phyloP scores from a whole-genome alignment of 345 rosid species.

The Murraya koenigii region DNA sequence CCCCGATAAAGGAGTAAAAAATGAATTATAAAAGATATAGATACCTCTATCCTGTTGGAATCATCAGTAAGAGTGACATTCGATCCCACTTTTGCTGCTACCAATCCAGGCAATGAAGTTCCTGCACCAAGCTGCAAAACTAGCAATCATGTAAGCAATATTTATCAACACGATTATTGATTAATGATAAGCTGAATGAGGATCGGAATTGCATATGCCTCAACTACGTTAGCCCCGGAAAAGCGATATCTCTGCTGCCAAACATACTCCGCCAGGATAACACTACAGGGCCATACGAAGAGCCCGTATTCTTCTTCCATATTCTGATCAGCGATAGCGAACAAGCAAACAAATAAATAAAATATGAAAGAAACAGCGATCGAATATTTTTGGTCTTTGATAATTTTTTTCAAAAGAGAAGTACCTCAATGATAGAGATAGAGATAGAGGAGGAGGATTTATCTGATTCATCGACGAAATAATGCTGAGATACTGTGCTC shows the following conservation, averaged over 20 bases:
- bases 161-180: neutral
- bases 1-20: neutral
- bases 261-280: conserved; percentile 82
- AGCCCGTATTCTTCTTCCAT: conserved; percentile 90
- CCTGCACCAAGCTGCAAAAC: conserved; percentile 78
- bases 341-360: neutral
- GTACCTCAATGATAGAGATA: conserved; percentile 75
- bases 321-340: conserved; percentile 35
- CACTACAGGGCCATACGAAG: conserved; percentile 87
- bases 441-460: conserved; percentile 49
- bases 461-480: conserved; percentile 41
- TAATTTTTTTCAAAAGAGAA: neutral
- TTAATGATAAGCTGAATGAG: neutral
- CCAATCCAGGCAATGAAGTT: conserved; percentile 70
- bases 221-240: conserved; percentile 49
- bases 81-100: conserved; percentile 81
- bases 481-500: conserved; percentile 56
- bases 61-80: conserved; percentile 73
- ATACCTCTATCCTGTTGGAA: conserved; percentile 56
- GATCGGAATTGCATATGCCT: conserved; percentile 36
- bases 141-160: neutral
- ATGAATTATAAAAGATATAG: neutral
- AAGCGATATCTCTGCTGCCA: conserved; percentile 83
- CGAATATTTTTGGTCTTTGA: neutral
- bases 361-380: neutral